phyloP scores from a whole-genome alignment of 768 basidiomycete species.

The Lentinus tigrinus region DNA sequence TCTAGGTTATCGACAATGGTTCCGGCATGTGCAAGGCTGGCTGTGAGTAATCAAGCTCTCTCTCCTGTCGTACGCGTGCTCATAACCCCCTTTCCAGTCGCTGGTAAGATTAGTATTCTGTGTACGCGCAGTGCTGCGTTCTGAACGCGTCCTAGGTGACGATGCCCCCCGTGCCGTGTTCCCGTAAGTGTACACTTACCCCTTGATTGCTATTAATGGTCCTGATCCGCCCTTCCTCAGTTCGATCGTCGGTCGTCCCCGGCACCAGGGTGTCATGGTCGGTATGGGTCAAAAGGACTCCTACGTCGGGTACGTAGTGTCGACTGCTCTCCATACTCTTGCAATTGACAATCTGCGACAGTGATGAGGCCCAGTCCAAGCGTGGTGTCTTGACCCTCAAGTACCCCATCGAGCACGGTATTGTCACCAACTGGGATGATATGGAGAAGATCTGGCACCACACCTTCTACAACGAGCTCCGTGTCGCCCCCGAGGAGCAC shows the following conservation, averaged over 20 bases:
- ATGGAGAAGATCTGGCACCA: slow-evolving; percentile 79
- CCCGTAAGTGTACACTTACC: slow-evolving; percentile 62
- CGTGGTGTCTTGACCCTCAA: slow-evolving; percentile 70
- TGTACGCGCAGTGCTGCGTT: background rate
- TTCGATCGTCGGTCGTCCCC: slow-evolving; percentile 72
- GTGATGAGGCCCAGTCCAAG: slow-evolving; percentile 74
- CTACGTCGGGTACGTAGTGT: slow-evolving; percentile 62
- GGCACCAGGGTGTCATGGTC: slow-evolving; percentile 76
- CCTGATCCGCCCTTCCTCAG: slow-evolving; percentile 22
- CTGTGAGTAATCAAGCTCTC: slow-evolving; percentile 55
- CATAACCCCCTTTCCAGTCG: slow-evolving; percentile 78
- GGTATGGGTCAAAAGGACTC: slow-evolving; percentile 80
- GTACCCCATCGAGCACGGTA: slow-evolving; percentile 72
- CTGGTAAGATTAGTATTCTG: slow-evolving; percentile 23
- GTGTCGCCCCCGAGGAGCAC: slow-evolving; percentile 91
- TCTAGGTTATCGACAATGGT: slow-evolving; percentile 85
- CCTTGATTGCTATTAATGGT: background rate
- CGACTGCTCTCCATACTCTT: background rate
- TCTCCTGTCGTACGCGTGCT: slow-evolving; percentile 51
- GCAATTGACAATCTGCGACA: slow-evolving; percentile 19
- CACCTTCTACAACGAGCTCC: slow-evolving; percentile 88
- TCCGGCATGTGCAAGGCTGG: slow-evolving; percentile 99
- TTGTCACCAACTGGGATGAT: slow-evolving; percentile 76
- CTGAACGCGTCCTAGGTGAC: slow-evolving; percentile 55
- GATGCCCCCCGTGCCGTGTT: slow-evolving; percentile 98